Conservation (phyloP, 495 filamentous ascomycete species). For the Geopyxis carbonaria region DNA sequence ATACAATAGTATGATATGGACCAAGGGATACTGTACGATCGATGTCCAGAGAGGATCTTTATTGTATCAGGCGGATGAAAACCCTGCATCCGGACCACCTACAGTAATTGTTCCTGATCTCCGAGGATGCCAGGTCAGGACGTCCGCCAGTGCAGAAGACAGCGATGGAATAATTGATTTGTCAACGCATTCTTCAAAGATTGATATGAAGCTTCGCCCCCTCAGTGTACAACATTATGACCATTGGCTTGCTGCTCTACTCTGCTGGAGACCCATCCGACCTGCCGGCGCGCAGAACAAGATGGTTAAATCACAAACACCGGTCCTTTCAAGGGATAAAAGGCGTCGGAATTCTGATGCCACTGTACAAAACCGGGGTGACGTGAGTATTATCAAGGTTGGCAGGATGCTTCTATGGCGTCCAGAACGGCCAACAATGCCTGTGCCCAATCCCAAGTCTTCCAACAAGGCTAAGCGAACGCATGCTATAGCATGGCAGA, state of each 20-base stretch:
- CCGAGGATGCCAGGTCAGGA: slow-evolving; percentile 63
- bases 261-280: slow-evolving; percentile 85
- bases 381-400: slow-evolving; percentile 87
- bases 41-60: slow-evolving; percentile 48
- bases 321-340: slow-evolving; percentile 32
- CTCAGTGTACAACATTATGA: slow-evolving; percentile 61
- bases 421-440: slow-evolving; percentile 36
- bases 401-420: slow-evolving; percentile 90
- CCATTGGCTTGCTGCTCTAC: slow-evolving; percentile 76
- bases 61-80: slow-evolving; percentile 41
- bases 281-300: slow-evolving; percentile 57
- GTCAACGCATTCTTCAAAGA: slow-evolving; percentile 46
- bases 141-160: slow-evolving; percentile 44
- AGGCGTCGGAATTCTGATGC: slow-evolving; percentile 42
- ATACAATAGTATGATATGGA: slow-evolving; percentile 39
- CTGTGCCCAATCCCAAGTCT: slow-evolving; percentile 16
- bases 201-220: slow-evolving; percentile 60
- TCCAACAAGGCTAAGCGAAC: slow-evolving; percentile 10
- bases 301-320: slow-evolving; percentile 49
- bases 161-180: slow-evolving; percentile 60
- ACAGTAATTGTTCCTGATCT: slow-evolving; percentile 54
- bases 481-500: slow-evolving; percentile 40
- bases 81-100: slow-evolving; percentile 30
- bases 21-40: slow-evolving; percentile 45
- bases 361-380: slow-evolving; percentile 38